A percentile compares a stretch with the other conserved stretches of the same genome.
These are phyloP conservation scores for Gonapodya sp. DNA, from an alignment of 192 early-diverging fungal species.

Conservation along the genomic window DNA sequence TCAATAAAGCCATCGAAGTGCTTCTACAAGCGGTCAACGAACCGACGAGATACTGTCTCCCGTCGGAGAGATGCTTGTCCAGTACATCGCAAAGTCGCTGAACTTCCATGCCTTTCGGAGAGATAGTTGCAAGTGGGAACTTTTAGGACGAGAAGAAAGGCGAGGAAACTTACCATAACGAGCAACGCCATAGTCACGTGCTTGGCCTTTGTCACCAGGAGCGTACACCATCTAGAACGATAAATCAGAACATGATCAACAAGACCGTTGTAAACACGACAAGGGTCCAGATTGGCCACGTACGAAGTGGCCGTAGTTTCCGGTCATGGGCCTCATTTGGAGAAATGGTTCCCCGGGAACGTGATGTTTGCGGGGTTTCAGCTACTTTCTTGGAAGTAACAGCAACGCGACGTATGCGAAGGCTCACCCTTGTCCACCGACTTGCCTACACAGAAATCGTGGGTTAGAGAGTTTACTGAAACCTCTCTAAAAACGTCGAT, in stretches of 20 bases:
- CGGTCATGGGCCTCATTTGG: neutral
- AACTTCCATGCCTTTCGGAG: neutral
- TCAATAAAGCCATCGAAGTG: too few relatives aligned
- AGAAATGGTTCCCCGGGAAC: neutral
- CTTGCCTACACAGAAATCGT: neutral
- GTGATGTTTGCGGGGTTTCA: too few relatives aligned
- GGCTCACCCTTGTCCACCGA: neutral
- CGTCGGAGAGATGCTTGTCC: conserved; percentile 7
- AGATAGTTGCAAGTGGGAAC: neutral
- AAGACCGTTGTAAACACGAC: too few relatives aligned
- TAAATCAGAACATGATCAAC: too few relatives aligned
- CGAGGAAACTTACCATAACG: neutral
- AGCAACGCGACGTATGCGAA: too few relatives aligned
- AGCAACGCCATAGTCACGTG: neutral
- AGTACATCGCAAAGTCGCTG: conserved; percentile 4
- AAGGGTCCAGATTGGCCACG: too few relatives aligned
- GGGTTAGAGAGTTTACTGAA: neutral
- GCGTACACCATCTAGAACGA: too few relatives aligned
- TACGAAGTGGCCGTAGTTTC: conserved; percentile 5
- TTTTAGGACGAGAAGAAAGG: too few relatives aligned
- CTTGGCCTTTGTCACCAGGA: neutral
- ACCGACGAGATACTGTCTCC: conserved; percentile 1
- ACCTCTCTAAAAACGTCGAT: neutral
- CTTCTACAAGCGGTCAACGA: too few relatives aligned
- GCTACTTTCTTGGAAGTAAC: too few relatives aligned